Evolutionary conservation across 2,329 filamentous ascomycete genomes (phyloP).

Genomic region (Alternaria sp.): DNA sequence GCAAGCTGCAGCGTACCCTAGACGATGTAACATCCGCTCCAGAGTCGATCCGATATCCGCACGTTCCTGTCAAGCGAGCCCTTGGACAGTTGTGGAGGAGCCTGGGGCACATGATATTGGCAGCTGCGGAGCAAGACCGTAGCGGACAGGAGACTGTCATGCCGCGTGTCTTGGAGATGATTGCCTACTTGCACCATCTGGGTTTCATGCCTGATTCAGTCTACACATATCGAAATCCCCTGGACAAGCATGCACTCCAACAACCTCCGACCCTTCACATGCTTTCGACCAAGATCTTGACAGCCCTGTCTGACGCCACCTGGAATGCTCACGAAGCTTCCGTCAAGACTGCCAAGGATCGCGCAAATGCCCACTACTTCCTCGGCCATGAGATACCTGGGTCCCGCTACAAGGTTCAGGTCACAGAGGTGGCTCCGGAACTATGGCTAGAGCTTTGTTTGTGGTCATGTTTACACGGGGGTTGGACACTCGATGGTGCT

Average conservation of each 20-base stretch:
- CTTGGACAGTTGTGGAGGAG: conserved; percentile 56
- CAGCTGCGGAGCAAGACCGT: conserved; percentile 32
- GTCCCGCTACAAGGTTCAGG: conserved; percentile 50
- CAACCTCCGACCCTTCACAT: conserved; percentile 58
- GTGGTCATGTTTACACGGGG: conserved; percentile 59
- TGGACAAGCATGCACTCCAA: conserved; percentile 48
- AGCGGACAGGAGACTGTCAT: conserved; percentile 41
- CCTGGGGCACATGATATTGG: conserved; percentile 55
- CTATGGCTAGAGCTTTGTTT: conserved; percentile 61
- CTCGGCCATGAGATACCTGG: conserved; percentile 54
- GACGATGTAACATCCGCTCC: conserved; percentile 36
- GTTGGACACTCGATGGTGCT: conserved; percentile 54
- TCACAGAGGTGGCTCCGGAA: conserved; percentile 53
- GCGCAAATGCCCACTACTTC: conserved; percentile 48
- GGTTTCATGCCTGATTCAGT: conserved; percentile 56
- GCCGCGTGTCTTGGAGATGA: conserved; percentile 55
- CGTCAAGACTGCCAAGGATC: conserved; percentile 32
- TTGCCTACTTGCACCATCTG: conserved; percentile 56
- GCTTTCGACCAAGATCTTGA: conserved; percentile 57
- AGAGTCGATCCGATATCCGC: conserved; percentile 29
- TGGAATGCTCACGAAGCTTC: conserved; percentile 56
- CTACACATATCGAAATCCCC: conserved; percentile 48
- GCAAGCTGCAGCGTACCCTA: conserved; percentile 23
- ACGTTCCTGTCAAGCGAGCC: conserved; percentile 40
- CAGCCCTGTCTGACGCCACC: conserved; percentile 57